A percentile compares a stretch with the other conserved stretches of the same genome.
Evolutionary conservation across 169 alveolate species (phyloP).

Genomic region (Plasmodium coatneyi): DNA sequence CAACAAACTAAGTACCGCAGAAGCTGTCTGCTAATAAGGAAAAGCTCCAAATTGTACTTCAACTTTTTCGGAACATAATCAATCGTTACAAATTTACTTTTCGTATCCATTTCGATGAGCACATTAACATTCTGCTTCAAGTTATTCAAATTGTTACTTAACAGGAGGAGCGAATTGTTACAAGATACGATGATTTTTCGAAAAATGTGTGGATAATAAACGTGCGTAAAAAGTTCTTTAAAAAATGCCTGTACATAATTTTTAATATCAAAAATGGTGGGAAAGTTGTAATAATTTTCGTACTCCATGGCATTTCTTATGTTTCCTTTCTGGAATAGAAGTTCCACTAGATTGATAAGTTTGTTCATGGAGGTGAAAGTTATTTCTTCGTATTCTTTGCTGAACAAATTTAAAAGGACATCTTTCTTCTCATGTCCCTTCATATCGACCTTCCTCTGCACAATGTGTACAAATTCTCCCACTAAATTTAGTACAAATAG

Average conservation of each 20-base stretch:
- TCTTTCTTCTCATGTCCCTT: constrained; percentile 22
- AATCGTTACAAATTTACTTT: constrained; percentile 8
- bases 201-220: constrained; percentile 45
- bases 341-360: constrained; percentile 39
- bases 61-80: constrained; percentile 14
- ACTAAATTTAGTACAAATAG: constrained; percentile 39
- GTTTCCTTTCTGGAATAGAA: constrained; percentile 28
- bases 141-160: constrained; percentile 70
- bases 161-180: constrained; percentile 43
- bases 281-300: constrained; percentile 36
- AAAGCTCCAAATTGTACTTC: constrained; percentile 61
- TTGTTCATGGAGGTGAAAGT: constrained; percentile 63
- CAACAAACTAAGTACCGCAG: constrained; percentile 10
- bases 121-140: constrained; percentile 54
- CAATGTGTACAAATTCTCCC: constrained; percentile 57
- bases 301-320: constrained; percentile 2
- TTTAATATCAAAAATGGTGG: constrained; percentile 54
- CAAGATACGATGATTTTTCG: constrained; percentile 66
- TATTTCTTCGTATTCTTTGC: constrained; percentile 65
- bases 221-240: constrained; percentile 46
- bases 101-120: constrained; percentile 25
- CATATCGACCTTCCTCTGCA: constrained; percentile 15
- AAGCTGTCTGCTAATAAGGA: constrained; percentile 33
- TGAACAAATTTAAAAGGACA: constrained; percentile 33
- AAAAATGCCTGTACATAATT: constrained; percentile 54